Base-by-base conservation (phyloP, 306 rosid genomes). In the Vigna unguiculata region DNA sequence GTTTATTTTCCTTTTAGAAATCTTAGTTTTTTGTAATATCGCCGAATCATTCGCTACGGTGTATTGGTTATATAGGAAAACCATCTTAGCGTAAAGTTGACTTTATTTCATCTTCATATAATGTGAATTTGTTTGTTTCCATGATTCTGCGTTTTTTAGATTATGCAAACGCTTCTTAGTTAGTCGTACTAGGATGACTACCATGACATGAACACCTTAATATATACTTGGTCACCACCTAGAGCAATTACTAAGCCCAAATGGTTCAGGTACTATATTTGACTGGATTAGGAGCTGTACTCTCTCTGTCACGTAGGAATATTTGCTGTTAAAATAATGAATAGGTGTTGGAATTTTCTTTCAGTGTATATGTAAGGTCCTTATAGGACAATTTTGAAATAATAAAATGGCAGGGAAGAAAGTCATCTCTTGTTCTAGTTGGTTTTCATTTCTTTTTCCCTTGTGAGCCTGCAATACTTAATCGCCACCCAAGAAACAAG, bases 121-220 rank as follows among this genome's bases (percentile, higher is more conserved):
- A 34, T 36, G 41, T 49, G 60, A 48, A 48, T 55, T 77, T 45
- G 40, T 49, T 64, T 19, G 17, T 40, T 60, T 49, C 15, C 64
- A 72, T 38, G 38, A 62, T 62, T 70, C 15, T 21, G 57, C 3
- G 4, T 2, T 20, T 49, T 17, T 25, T 19, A 58, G 43, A 7
- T 60, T 60, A 30, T 54, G 21, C 12, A 20, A n/a, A 15, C 14
- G 32, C 5, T 55, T 54, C 15, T 47, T 45, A 4, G 34, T 72
- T 45, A 54, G 61, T 22, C 40, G 7, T 73, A 28, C 48, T n/a
- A 19, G 38, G 68, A 34, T 74, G 41, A 48, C 24, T 63, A 63
- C 34, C 22, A 48, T 75, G 54, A 12, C 72, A 16, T 25, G 78
- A 24, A 15, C 25, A 8, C 61, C 19, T 10, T 59, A n/a, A 46